Evolutionary conservation across 495 filamentous ascomycete genomes (phyloP).

Genomic region (Symbiotaphrina buchneri): DNA sequence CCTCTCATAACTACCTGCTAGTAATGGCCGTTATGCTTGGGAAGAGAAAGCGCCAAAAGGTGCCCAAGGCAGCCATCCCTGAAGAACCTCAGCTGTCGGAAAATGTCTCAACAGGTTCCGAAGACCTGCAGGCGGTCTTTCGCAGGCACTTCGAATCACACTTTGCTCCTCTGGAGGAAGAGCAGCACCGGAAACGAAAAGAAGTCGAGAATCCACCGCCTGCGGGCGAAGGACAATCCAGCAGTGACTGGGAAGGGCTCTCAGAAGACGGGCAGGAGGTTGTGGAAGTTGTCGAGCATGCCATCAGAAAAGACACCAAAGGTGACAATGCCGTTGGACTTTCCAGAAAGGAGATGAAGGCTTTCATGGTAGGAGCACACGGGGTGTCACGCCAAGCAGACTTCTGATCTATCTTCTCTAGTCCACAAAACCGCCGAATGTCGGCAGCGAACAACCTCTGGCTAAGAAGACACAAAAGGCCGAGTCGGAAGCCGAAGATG

Average conservation of each 20-base stretch:
- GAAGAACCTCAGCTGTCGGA: not conserved
- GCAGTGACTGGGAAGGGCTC: not conserved
- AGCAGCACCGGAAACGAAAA: slow-evolving; percentile 2
- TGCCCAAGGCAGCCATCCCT: not conserved
- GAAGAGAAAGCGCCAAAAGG: slow-evolving; percentile 8
- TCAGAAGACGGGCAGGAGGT: slow-evolving; percentile 9
- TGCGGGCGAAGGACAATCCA: not conserved
- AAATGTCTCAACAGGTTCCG: no score
- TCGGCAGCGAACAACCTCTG: slow-evolving; percentile 7
- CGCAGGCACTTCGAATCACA: slow-evolving; percentile 69
- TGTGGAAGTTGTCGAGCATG: slow-evolving; percentile 48
- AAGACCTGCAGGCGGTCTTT: slow-evolving; percentile 33
- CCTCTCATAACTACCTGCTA: no score
- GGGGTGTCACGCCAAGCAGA: not conserved
- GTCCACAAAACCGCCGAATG: slow-evolving; percentile 20
- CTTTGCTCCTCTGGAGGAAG: slow-evolving; percentile 46
- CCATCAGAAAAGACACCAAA: slow-evolving; percentile 12
- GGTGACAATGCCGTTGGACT: slow-evolving; percentile 16
- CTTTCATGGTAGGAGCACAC: slow-evolving; percentile 42
- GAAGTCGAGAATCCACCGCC: not conserved
- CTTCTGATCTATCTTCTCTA: no score
- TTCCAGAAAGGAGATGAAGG: slow-evolving; percentile 50
- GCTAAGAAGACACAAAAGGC: slow-evolving; percentile 3
- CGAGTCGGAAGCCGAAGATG: slow-evolving; percentile 17
- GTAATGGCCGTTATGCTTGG: no score